Evolutionary conservation across 23 red algal genomes (phyloP).

Genomic region (Gracilaria caudata): DNA sequence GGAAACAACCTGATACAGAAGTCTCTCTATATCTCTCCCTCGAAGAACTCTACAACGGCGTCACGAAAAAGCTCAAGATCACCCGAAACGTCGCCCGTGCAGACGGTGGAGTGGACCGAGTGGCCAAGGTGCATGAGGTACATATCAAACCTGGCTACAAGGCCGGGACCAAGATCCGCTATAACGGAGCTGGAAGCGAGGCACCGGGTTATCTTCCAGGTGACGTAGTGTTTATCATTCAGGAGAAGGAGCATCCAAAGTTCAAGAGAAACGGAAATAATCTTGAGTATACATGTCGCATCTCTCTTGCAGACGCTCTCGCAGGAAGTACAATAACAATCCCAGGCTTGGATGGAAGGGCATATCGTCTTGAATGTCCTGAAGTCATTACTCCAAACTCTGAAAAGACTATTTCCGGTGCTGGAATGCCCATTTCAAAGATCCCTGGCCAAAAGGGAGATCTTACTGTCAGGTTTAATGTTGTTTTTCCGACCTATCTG

Average conservation of each 20-base stretch:
- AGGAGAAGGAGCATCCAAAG: constrained; percentile 82
- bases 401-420: constrained; percentile 77
- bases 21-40: constrained; percentile 78
- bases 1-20: constrained; percentile 87
- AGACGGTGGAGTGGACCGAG: constrained; percentile 59
- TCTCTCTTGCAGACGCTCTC: constrained; percentile 88
- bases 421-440: constrained; percentile 95
- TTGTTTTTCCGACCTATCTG: constrained; percentile 85
- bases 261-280: constrained; percentile 88
- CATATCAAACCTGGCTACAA: constrained; percentile 91
- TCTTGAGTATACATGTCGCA: constrained; percentile 68
- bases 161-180: constrained; percentile 93
- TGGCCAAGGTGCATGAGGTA: constrained; percentile 87
- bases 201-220: constrained; percentile 74
- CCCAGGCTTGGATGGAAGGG: constrained; percentile 61
- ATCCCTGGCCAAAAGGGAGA: constrained; percentile 81
- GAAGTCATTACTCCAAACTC: constrained; percentile 87
- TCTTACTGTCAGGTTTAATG: constrained; percentile 80
- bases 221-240: constrained; percentile 90
- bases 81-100: constrained; percentile 76
- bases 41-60: constrained; percentile 88
- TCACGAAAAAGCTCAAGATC: constrained; percentile 88
- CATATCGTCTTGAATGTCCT: constrained; percentile 71
- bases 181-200: constrained; percentile 87
- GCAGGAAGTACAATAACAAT: constrained; percentile 71